Conservation (phyloP, 148 eudicot genomes). For the Fallopia convolvulus region DNA sequence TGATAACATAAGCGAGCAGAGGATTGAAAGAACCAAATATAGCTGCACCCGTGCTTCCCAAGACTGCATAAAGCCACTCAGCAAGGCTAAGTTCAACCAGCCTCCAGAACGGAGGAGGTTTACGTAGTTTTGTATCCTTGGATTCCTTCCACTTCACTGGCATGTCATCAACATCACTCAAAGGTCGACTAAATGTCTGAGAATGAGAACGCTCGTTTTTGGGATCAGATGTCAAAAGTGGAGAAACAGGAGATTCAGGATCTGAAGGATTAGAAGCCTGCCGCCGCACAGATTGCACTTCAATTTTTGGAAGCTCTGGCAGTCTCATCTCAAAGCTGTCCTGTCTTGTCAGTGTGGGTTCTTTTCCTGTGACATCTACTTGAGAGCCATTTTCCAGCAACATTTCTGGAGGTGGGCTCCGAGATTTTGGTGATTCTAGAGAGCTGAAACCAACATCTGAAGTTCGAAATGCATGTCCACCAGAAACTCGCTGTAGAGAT, state of each 20-base stretch:
- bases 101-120: conserved; percentile 88
- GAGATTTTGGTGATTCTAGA: conserved; percentile 67
- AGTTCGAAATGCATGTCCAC: conserved; percentile 44
- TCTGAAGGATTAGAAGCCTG: conserved; percentile 58
- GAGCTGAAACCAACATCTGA: conserved; percentile 66
- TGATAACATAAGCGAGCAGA: conserved; percentile 91
- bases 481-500: conserved; percentile 82
- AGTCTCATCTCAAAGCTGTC: conserved; percentile 94
- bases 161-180: conserved; percentile 43
- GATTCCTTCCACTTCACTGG: conserved; percentile 32
- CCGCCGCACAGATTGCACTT: conserved; percentile 50
- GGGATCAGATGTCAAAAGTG: conserved; percentile 95
- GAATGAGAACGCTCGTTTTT: conserved; percentile 95
- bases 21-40: conserved; percentile 97
- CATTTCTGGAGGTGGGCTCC: conserved; percentile 74
- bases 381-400: conserved; percentile 66
- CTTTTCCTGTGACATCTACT: conserved; percentile 48
- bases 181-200: conserved; percentile 91
- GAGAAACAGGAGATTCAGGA: conserved; percentile 98
- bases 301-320: conserved; percentile 88
- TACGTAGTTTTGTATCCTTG: conserved; percentile 30
- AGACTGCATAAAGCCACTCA: conserved; percentile 97
- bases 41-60: conserved; percentile 96
- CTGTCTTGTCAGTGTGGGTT: conserved; percentile 80
- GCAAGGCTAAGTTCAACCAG: conserved; percentile 95